These are phyloP conservation scores for Barnettozyma botsteinii DNA, from an alignment of 805 yeast genomes.

Conservation along the genomic window DNA sequence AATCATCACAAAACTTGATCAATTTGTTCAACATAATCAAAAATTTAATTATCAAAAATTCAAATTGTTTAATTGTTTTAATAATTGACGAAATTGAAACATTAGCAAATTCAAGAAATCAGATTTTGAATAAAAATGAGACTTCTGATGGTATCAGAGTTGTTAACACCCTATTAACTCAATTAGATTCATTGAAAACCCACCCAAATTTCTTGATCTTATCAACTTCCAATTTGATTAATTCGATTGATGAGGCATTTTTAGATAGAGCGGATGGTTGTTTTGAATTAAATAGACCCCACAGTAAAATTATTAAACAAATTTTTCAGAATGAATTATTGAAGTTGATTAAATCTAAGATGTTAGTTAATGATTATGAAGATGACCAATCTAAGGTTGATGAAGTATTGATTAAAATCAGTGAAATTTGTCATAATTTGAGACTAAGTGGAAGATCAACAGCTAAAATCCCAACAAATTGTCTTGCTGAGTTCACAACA, in stretches of 20 bases:
- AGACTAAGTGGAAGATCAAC: constrained; percentile 11
- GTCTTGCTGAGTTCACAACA: constrained; percentile 5
- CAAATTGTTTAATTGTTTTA: constrained; percentile 27
- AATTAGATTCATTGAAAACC: constrained; percentile 34
- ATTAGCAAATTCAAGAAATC: constrained; percentile 35
- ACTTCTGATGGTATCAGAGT: constrained; percentile 39
- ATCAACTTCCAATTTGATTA: constrained; percentile 37
- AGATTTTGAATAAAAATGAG: constrained; percentile 32
- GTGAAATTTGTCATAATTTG: constrained; percentile 4
- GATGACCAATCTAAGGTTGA: background rate
- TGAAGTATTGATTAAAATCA: constrained; percentile 1
- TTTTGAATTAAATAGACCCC: constrained; percentile 32
- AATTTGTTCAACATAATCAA: constrained; percentile 32
- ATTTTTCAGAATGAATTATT: constrained; percentile 28
- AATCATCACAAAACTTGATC: constrained; percentile 37
- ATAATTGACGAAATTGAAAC: constrained; percentile 45
- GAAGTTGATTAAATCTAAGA: background rate
- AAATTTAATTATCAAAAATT: constrained; percentile 16
- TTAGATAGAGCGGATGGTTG: constrained; percentile 37
- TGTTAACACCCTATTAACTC: constrained; percentile 38
- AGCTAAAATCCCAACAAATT: constrained; percentile 4
- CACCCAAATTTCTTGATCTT: constrained; percentile 32
- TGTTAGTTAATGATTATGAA: background rate
- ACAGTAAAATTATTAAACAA: constrained; percentile 23
- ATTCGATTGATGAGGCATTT: constrained; percentile 39